Evolutionary conservation across 2,329 filamentous ascomycete genomes (phyloP).

Genomic region (Xylaria sp.): DNA sequence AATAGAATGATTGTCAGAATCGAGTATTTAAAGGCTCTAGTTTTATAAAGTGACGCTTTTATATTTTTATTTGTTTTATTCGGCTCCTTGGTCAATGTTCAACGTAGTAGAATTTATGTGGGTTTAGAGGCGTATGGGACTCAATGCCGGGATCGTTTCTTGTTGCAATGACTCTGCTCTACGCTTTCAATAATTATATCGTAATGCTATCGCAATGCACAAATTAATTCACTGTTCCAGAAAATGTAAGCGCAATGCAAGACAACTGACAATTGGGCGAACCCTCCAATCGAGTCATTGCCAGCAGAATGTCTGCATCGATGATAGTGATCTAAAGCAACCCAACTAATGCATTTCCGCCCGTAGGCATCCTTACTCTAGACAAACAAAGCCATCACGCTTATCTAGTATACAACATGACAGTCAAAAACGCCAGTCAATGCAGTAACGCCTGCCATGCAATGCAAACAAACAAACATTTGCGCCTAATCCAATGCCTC

Average conservation of each 20-base stretch:
- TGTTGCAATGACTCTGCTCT: not conserved
- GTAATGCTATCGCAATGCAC: not conserved
- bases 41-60: too few relatives aligned
- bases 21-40: too few relatives aligned
- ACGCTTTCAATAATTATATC: not conserved
- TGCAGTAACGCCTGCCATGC: conserved; percentile 28
- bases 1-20: too few relatives aligned
- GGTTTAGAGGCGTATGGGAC: too few relatives aligned
- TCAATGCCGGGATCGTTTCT: too few relatives aligned
- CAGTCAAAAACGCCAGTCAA: conserved; percentile 29
- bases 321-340: conserved; percentile 4
- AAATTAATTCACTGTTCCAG: too few relatives aligned
- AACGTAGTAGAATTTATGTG: too few relatives aligned
- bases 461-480: conserved; percentile 23
- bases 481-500: conserved; percentile 64
- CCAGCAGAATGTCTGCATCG: not conserved
- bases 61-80: too few relatives aligned
- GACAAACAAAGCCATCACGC: not conserved
- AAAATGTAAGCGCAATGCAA: too few relatives aligned
- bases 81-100: too few relatives aligned
- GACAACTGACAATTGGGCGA: too few relatives aligned
- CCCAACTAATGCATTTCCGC: not conserved
- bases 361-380: not conserved
- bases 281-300: too few relatives aligned
- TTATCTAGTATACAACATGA: conserved; percentile 4